phyloP scores from a whole-genome alignment of 2,329 filamentous ascomycete genomes.

The Phoma herbarum region DNA sequence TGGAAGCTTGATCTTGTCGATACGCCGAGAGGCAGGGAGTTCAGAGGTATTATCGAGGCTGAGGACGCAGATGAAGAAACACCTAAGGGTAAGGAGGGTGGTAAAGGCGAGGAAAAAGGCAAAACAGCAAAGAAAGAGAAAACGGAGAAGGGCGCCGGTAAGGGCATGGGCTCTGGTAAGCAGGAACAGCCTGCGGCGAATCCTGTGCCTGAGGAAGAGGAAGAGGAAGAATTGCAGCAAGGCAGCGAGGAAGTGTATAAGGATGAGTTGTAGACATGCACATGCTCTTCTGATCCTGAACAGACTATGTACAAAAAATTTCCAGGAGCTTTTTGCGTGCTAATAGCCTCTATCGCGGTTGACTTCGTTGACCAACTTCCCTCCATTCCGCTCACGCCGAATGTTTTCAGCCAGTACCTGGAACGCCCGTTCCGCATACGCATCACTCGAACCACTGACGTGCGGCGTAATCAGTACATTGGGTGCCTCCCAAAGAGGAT shows the following conservation, averaged over 20 bases:
- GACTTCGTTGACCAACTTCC: conserved; percentile 68
- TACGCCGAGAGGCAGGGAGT: conserved; percentile 69
- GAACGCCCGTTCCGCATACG: conserved; percentile 66
- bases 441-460: conserved; percentile 62
- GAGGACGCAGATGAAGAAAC: conserved; percentile 62
- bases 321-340: not conserved
- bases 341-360: conserved; percentile 69
- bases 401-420: conserved; percentile 68
- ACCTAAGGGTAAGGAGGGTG: conserved; percentile 22
- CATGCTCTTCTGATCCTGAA: not conserved
- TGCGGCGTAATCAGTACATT: conserved; percentile 77
- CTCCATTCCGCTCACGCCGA: conserved; percentile 60
- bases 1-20: conserved; percentile 87
- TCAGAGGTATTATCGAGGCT: conserved; percentile 73
- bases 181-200: conserved; percentile 22
- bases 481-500: conserved; percentile 73
- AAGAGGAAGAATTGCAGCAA: conserved; percentile 38
- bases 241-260: conserved; percentile 54
- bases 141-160: conserved; percentile 42
- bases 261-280: conserved; percentile 47
- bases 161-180: conserved; percentile 56
- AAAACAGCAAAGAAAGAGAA: conserved; percentile 31
- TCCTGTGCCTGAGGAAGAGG: conserved; percentile 29
- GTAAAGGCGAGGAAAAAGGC: conserved; percentile 26
- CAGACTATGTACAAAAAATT: not conserved